Conservation (phyloP, 768 basidiomycete genomes). For the Amanita phalloides region DNA sequence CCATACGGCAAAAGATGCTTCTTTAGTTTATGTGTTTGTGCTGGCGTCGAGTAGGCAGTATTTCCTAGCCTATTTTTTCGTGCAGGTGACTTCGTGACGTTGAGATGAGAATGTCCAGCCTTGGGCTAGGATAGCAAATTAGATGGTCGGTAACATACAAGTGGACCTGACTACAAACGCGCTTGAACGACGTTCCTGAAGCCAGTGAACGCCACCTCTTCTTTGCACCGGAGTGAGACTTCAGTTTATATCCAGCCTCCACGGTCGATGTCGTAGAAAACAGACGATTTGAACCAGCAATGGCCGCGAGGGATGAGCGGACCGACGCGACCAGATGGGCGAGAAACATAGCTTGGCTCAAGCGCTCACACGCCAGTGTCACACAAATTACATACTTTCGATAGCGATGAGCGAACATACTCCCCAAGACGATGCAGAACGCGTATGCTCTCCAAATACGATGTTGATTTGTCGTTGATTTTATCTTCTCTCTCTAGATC, state of each 20-base stretch:
- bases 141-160: not conserved
- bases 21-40: constrained; percentile 60
- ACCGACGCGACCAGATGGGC: not conserved
- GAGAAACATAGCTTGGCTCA: constrained; percentile 13
- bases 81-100: constrained; percentile 52
- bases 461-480: not conserved
- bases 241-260: constrained; percentile 65
- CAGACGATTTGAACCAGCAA: constrained; percentile 15
- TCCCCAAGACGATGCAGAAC: constrained; percentile 73
- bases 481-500: constrained; percentile 42
- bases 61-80: constrained; percentile 57
- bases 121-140: constrained; percentile 34
- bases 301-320: not conserved
- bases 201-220: constrained; percentile 69
- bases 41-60: constrained; percentile 53
- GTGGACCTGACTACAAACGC: constrained; percentile 32
- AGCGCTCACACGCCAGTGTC: too few relatives aligned
- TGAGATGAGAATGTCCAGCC: constrained; percentile 66
- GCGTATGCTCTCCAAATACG: constrained; percentile 31
- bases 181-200: constrained; percentile 61
- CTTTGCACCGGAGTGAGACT: constrained; percentile 73
- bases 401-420: constrained; percentile 29
- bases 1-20: constrained; percentile 63
- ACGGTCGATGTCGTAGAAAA: constrained; percentile 51
- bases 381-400: not conserved